phyloP scores from a whole-genome alignment of 345 rosid species.

The Populus deltoides region DNA sequence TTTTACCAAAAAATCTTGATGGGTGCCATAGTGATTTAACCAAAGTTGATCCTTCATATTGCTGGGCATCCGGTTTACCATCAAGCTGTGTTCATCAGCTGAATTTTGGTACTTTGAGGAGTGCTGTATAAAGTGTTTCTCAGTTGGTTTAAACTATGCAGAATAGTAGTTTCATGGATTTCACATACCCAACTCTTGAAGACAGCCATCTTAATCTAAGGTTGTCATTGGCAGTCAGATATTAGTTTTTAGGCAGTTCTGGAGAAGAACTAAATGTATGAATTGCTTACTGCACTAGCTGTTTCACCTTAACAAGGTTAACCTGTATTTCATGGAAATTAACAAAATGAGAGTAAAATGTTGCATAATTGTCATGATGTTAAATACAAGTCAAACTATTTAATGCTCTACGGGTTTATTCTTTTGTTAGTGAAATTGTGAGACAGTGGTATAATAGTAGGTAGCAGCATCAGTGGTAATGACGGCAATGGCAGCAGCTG shows the following conservation, averaged over 20 bases:
- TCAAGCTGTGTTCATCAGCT: not conserved
- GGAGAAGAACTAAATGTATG: not conserved
- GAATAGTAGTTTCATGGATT: not conserved
- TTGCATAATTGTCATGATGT: too few species aligned
- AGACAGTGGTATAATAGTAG: too few species aligned
- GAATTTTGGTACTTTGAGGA: not conserved
- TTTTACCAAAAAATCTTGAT: not conserved
- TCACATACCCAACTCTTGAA: not conserved
- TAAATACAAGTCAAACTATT: too few species aligned
- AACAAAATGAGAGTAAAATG: not conserved
- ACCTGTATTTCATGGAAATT: not conserved
- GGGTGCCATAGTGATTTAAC: not conserved
- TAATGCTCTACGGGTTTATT: too few species aligned
- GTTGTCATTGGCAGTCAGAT: not conserved
- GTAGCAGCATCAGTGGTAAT: too few species aligned
- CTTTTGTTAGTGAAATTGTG: too few species aligned
- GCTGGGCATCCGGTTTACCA: conserved; percentile 1
- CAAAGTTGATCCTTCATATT: not conserved
- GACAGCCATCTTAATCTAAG: not conserved
- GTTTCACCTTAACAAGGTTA: not conserved
- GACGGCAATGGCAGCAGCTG: too few species aligned
- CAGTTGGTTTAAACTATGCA: not conserved
- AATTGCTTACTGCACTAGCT: not conserved
- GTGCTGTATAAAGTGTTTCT: not conserved
- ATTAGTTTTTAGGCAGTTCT: not conserved